phyloP scores from a whole-genome alignment of 108 stramenopile genomes.

The Cylindrotheca fusiformis region DNA sequence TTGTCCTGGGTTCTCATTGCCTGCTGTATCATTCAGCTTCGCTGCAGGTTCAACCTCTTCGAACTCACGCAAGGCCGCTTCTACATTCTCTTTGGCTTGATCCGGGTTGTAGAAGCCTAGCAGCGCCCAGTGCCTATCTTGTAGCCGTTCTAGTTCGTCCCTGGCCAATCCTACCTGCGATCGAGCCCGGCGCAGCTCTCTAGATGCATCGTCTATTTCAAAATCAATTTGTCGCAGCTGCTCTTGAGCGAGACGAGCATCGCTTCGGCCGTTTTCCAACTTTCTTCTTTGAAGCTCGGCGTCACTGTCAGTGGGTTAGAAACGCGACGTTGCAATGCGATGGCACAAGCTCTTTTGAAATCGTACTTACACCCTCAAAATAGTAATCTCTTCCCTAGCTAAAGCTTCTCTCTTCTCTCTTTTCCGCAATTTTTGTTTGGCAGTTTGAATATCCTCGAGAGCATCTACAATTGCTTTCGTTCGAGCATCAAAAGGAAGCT shows the following conservation, averaged over 20 bases:
- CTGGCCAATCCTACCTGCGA: slow-evolving; percentile 49
- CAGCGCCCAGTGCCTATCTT: slow-evolving; percentile 76
- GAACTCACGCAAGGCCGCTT: slow-evolving; percentile 34
- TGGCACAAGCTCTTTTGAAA: too few relatives aligned
- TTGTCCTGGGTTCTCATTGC: too few relatives aligned
- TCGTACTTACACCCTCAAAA: slow-evolving; percentile 55
- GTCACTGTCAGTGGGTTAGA: slow-evolving; percentile 13
- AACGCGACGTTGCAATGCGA: too few relatives aligned
- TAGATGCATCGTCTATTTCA: slow-evolving; percentile 67
- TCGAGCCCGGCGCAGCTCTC: slow-evolving; percentile 56
- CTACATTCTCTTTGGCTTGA: slow-evolving; percentile 35
- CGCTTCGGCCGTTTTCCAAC: slow-evolving; percentile 40
- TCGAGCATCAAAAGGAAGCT: slow-evolving; percentile 54
- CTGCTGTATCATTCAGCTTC: neutral
- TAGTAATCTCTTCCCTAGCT: slow-evolving; percentile 60
- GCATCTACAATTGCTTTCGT: slow-evolving; percentile 72
- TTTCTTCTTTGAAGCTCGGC: slow-evolving; percentile 29
- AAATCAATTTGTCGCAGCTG: slow-evolving; percentile 54
- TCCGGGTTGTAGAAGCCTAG: slow-evolving; percentile 70
- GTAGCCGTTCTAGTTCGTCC: slow-evolving; percentile 43
- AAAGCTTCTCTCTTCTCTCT: slow-evolving; percentile 49
- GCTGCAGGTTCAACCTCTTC: neutral
- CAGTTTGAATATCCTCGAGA: slow-evolving; percentile 56
- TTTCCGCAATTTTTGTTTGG: slow-evolving; percentile 43
- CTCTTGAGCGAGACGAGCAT: slow-evolving; percentile 17